A percentile compares a stretch with the other conserved stretches of the same genome.
These are phyloP conservation scores for Metschnikowia drakensbergensis DNA, from an alignment of 805 yeast species.

Conservation along the genomic window DNA sequence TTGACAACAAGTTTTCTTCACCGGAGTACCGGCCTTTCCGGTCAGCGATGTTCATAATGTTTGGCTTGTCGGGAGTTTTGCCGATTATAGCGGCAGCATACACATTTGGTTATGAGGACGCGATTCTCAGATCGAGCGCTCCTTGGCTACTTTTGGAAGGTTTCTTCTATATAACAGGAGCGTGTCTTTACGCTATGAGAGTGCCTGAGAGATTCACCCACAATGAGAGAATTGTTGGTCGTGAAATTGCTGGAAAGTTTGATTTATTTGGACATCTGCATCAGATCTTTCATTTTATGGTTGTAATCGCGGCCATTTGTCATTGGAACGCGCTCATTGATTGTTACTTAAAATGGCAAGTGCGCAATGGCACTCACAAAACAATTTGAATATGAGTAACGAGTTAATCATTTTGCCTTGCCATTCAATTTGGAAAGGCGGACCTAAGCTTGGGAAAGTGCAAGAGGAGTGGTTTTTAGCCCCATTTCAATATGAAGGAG, in stretches of 20 bases:
- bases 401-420: constrained; percentile 42
- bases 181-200: constrained; percentile 70
- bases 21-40: constrained; percentile 72
- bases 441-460: constrained; percentile 41
- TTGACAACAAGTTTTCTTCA: constrained; percentile 63
- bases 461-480: constrained; percentile 63
- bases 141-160: constrained; percentile 69
- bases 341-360: constrained; percentile 27
- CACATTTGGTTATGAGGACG: constrained; percentile 47
- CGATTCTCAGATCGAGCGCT: constrained; percentile 51
- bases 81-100: constrained; percentile 59
- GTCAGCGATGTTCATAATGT: constrained; percentile 71
- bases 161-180: constrained; percentile 71
- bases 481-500: constrained; percentile 63
- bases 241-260: constrained; percentile 31
- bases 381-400: not conserved
- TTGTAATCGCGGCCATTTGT: constrained; percentile 69
- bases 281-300: constrained; percentile 76
- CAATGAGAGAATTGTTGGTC: constrained; percentile 19
- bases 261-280: constrained; percentile 80
- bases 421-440: constrained; percentile 55
- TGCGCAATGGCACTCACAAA: constrained; percentile 1
- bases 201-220: constrained; percentile 64
- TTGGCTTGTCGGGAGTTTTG: constrained; percentile 73
- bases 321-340: constrained; percentile 59